Evolutionary conservation across 2,329 filamentous ascomycete genomes (phyloP), one percentile per base, ranked within the genome.

Genomic region (Diaporthe citriasiana): DNA sequence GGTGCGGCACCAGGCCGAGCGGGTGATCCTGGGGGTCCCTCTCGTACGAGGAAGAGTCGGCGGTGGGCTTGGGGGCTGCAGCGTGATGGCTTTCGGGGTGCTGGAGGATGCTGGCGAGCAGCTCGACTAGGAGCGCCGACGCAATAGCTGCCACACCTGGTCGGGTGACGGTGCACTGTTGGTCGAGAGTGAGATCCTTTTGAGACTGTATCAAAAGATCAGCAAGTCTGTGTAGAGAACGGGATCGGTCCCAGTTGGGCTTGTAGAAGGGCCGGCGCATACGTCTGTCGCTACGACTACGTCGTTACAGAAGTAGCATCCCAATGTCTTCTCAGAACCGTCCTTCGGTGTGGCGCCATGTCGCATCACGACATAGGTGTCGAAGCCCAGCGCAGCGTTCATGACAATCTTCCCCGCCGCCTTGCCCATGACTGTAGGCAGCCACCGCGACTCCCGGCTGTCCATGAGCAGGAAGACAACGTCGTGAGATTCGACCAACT

Each of bases 251-350:
- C 91, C 25, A 12, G 25, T 30, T 22, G 70, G 35, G 12, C 59
- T 22, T 2, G 19, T 45, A 9, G 56, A 71, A 25, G 47, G 70
- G 47, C 47, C 40, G 57, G 50, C 50, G 35, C 70, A 71, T 86
- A 97, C 95, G 85, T 98, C 95, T 76, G 93, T 93, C 30, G 97
- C 97, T 9, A 96, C 94, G 66, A 98, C 96, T 35, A 99, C 96
- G 82, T 99, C 97, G 79, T 97, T 98, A 85, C 97, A 99, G 83
- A 98, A 99, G 82, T 99, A 99, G 84, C 97, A 99, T 13, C 97
- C 97, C 35, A 98, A 87, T 35, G 94, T 91, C 69, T 91, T 86
- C 71, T 90, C 87, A n/a, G 85, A 87, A 15, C 89, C 86, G 68
- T 87, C 85, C 55, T 84, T 82, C 4, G 87, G 86, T 77, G 91